Evolutionary conservation across 1,284 basidiomycete species (phyloP).

Genomic region (Fomes fomentarius): DNA sequence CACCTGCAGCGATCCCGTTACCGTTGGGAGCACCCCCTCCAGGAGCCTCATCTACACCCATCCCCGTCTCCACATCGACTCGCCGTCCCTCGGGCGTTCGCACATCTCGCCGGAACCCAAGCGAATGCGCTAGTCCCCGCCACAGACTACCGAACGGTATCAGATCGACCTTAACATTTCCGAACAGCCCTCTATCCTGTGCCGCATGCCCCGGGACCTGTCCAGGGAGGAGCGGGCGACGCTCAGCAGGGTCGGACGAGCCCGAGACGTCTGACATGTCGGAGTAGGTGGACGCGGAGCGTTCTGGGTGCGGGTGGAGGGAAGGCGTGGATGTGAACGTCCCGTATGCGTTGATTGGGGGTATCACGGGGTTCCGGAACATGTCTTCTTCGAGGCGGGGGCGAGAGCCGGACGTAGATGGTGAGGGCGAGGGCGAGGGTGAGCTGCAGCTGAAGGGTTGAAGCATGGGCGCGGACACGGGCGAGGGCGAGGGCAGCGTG

Average conservation of each 20-base stretch:
- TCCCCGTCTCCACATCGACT: not conserved
- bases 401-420: no score
- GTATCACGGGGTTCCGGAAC: constrained; percentile 37
- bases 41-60: not conserved
- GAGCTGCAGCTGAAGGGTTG: no score
- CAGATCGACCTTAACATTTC: no score
- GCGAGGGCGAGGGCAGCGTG: not conserved
- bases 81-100: not conserved
- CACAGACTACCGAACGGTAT: no score
- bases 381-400: not conserved
- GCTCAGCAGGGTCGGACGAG: constrained; percentile 19
- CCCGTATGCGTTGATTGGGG: constrained; percentile 53
- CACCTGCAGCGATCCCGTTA: no score
- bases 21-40: constrained; percentile 2
- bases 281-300: constrained; percentile 13
- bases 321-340: constrained; percentile 39
- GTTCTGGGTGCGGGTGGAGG: constrained; percentile 1
- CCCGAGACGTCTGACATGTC: not conserved
- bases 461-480: not conserved
- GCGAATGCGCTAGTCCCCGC: no score
- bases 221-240: constrained; percentile 30
- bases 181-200: no score
- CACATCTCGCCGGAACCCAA: not conserved
- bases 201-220: not conserved
- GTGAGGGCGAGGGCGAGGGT: not conserved